Evolutionary conservation across 2,329 filamentous ascomycete genomes (phyloP), one percentile per base, ranked within the genome.

Genomic region (Pseudogymnoascus sp.): DNA sequence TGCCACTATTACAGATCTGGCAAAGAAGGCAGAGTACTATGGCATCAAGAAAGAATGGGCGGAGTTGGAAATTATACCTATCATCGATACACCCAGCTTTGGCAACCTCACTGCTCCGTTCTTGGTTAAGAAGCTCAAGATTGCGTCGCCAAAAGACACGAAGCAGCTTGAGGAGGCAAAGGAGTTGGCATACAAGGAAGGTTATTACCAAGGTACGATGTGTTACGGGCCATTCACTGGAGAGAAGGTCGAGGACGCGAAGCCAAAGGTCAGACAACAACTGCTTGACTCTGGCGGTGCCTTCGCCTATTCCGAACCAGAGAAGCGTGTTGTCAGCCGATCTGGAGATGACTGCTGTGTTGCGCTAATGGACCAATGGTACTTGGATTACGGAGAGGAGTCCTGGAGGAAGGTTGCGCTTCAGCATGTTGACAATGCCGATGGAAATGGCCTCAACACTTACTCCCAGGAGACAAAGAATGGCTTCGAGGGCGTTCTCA

Each of bases 41-140:
- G 89, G 90, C 61, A 97, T 99, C 74, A 84, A 96, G 79, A 95
- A 96, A 78, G 92, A 96, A 75, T 99, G 95, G 95, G 92, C 90
- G 3, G 90, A 96, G 73, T 81, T 93, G 62, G 91, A 97, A 67
- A 93, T 97, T 63, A 74, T 91, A 66, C 91, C 95, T 61, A 89
- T 99, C 70, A 96, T 96, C 67, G 83, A 91, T 64, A 97, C 95
- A 0, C 93, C 93, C 0, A 86, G 85, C 1, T 96, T 93, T 71
- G 92, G 91, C 62, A 88, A 96, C 70, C 81, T 96, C 64, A 89
- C 89, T 59, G 95, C 95, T 0, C 88, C 89, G 68, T 84, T 87
- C 70, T 80, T 99, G 64, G 89, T 96, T 62, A 91, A 97, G 80
- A 87, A 95, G 75, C 82, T 97, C 75, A 97, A 97, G 82, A 99